phyloP scores from a whole-genome alignment of 768 basidiomycete species.

The Pholiota molesta region DNA sequence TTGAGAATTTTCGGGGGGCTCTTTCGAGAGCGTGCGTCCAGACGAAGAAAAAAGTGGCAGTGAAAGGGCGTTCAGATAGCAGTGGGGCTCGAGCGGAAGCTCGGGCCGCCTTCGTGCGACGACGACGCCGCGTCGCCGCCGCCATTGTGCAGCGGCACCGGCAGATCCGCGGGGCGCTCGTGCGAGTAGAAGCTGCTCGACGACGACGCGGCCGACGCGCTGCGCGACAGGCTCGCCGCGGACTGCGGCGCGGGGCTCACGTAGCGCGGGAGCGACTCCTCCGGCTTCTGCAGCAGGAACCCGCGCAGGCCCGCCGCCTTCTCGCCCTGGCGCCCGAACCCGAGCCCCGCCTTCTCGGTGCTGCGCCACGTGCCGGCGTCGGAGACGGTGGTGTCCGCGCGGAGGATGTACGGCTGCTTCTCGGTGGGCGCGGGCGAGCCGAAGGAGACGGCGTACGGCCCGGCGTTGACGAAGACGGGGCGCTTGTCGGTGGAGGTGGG shows the following conservation, averaged over 20 bases:
- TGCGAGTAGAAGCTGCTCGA: constrained; percentile 41
- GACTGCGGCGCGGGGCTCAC: constrained; percentile 45
- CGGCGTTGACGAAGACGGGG: constrained; percentile 36
- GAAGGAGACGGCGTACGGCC: constrained; percentile 34
- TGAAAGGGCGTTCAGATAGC: neutral
- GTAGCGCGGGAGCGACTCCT: constrained; percentile 31
- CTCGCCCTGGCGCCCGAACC: constrained; percentile 84
- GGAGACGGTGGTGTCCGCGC: constrained; percentile 28
- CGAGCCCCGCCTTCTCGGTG: constrained; percentile 52
- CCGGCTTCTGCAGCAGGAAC: constrained; percentile 33
- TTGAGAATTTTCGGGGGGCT: neutral
- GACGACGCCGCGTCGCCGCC: constrained; percentile 11
- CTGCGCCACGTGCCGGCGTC: constrained; percentile 33
- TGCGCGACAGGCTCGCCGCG: constrained; percentile 27
- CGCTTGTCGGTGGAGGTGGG: constrained; percentile 44
- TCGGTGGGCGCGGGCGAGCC: constrained; percentile 10
- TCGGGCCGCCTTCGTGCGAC: constrained; percentile 16
- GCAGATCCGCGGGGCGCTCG: constrained; percentile 17
- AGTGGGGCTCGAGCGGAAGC: constrained; percentile 26
- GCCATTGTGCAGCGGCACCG: constrained; percentile 11
- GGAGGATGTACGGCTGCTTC: constrained; percentile 20
- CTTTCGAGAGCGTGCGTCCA: too few species aligned
- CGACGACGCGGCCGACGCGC: constrained; percentile 29
- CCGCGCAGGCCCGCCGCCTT: constrained; percentile 74
- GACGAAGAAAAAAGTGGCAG: too few species aligned